Base-by-base conservation (phyloP, 1,284 basidiomycete genomes). In the Microbotryum violaceum region DNA sequence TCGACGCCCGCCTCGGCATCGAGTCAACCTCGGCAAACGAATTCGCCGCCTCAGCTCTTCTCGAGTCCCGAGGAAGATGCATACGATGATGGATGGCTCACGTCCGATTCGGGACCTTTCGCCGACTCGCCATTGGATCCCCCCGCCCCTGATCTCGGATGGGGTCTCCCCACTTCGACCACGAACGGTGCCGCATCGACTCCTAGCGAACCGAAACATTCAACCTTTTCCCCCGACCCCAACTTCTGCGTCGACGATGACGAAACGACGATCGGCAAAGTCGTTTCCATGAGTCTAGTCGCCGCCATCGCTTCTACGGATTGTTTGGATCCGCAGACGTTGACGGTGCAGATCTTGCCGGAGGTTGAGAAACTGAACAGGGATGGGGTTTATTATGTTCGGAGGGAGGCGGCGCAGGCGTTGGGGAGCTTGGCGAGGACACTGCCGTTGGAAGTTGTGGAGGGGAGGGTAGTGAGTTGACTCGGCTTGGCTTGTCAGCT, bases 281-380 rank as follows among this genome's bases (percentile, higher is more conserved):
- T 94, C 58, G 89, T 90, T 7, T 91, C 91, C 64, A 91, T 97
- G 86, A 92, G 89, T 73, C 78, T 97, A 60, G 89, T 97, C 76
- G 90, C 89, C 44, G 87, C 89, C 8, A 85, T 91, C 37, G 59
- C 77, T 5, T 72, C 77, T 10, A 78, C 77, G 49, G 77, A 78
- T 58, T 75, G 64, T 84, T 60, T 82, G n/a, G 69, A 83, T 20
- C 73, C 79, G 20, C 80, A 83, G 21, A 83, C 85, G 44, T 82
- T 83, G 7, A 81, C 85, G 16, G 80, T 83, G 53, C 76, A 77
- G 1, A 91, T 97, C 73, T 83, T 94, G 2, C 82, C 83, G 54
- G 91, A 96, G 74, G 83, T 97, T 2, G 82, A 88, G 66, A 81
- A 85, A 33, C 85, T 90, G 16, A 81, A 83, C n/a, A 80, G 80